Percentiles rank a stretch among this genome's conserved stretches.
These are phyloP conservation scores for Urtica urens DNA, from an alignment of 306 rosid genomes.

Conservation along the genomic window DNA sequence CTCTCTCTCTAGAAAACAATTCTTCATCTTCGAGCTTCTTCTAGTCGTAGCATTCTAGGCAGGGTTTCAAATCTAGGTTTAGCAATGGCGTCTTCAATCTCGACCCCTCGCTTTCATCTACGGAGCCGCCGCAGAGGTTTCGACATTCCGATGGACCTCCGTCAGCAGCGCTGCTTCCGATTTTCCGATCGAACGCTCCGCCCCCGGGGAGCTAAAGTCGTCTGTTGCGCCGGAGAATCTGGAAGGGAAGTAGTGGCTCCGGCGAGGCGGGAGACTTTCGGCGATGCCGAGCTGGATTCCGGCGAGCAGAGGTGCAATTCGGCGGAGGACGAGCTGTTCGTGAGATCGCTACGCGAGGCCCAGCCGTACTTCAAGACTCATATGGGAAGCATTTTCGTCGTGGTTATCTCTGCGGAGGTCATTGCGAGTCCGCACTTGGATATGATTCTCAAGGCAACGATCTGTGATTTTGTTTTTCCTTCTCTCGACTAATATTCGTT, in stretches of 20 bases:
- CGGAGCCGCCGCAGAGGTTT: conserved; percentile 12
- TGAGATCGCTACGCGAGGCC: conserved; percentile 82
- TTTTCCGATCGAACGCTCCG: conserved; percentile 4
- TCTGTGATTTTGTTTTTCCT: background rate
- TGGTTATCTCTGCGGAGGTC: conserved; percentile 76
- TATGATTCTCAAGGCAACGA: conserved; percentile 71
- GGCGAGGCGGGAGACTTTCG: conserved; percentile 16
- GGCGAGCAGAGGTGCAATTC: conserved; percentile 34
- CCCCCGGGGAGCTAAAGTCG: conserved; percentile 2
- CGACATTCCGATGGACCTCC: background rate
- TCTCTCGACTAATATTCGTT: too few species aligned
- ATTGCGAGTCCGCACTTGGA: conserved; percentile 54
- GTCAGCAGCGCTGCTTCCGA: conserved; percentile 4
- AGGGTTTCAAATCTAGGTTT: background rate
- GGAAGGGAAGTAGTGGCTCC: conserved; percentile 11
- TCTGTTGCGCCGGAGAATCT: background rate
- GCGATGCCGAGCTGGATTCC: conserved; percentile 20
- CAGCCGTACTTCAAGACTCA: conserved; percentile 93
- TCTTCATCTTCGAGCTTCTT: too few species aligned
- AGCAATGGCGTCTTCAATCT: conserved; percentile 32
- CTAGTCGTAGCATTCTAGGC: too few species aligned
- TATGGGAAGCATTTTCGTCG: conserved; percentile 73
- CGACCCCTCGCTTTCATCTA: conserved; percentile 13
- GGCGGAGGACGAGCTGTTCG: conserved; percentile 69
- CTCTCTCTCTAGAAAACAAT: too few species aligned